These are phyloP conservation scores for Neofusicoccum ribis DNA, from an alignment of 2,329 filamentous ascomycete species.

Conservation along the genomic window DNA sequence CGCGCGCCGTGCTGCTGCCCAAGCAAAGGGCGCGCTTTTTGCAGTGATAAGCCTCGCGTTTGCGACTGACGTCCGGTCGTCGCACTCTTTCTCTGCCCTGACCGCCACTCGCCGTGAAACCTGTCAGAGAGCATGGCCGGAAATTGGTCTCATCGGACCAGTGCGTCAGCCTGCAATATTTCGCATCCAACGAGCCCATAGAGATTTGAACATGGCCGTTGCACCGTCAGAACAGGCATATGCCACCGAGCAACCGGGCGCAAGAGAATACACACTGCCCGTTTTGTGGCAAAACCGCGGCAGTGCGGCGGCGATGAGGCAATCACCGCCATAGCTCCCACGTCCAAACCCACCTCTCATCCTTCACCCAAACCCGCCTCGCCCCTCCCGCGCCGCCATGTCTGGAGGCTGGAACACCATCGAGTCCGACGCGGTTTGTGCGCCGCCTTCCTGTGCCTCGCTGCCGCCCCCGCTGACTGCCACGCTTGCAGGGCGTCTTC, in stretches of 20 bases:
- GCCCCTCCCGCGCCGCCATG: conserved; percentile 26
- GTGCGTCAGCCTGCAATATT: too few relatives aligned
- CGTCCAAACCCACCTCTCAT: neutral
- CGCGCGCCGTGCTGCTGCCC: neutral
- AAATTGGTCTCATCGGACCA: too few relatives aligned
- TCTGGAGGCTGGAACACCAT: conserved; percentile 92
- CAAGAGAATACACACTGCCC: neutral
- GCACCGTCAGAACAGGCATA: neutral
- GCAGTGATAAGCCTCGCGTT: neutral
- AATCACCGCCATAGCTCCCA: conserved; percentile 17
- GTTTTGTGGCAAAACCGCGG: conserved; percentile 4
- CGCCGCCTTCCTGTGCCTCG: conserved; percentile 17
- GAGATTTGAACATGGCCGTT: too few relatives aligned
- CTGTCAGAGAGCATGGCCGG: too few relatives aligned
- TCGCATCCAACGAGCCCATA: too few relatives aligned
- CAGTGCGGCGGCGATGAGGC: neutral
- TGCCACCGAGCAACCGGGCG: neutral
- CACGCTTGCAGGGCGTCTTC: conserved; percentile 74
- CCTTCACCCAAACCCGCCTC: neutral
- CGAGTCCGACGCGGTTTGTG: conserved; percentile 86
- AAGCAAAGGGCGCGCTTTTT: neutral
- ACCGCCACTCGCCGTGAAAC: too few relatives aligned
- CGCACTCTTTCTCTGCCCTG: too few relatives aligned
- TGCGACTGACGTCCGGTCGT: too few relatives aligned
- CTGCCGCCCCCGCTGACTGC: neutral